These are phyloP conservation scores for Gypsophila paniculata DNA, from an alignment of 179 eudicot species.

Conservation along the genomic window DNA sequence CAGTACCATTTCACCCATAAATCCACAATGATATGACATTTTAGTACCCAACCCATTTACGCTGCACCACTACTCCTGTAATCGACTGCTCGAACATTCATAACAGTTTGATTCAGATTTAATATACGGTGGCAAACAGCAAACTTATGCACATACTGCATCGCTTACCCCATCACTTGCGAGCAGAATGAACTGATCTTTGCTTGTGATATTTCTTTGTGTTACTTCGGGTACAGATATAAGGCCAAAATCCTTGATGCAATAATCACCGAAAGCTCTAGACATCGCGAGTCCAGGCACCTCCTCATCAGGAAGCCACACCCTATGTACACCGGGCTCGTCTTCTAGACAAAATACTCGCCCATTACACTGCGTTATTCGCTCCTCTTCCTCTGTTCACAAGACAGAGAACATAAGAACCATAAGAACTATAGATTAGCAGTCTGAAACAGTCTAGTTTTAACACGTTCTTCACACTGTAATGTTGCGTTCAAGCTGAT, in stretches of 20 bases:
- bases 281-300: slow-evolving; percentile 93
- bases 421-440: background rate
- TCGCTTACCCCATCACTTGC: slow-evolving; percentile 90
- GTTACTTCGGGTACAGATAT: slow-evolving; percentile 88
- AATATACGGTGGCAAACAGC: background rate
- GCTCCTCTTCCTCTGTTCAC: slow-evolving; percentile 79
- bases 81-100: too few relatives aligned
- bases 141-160: background rate
- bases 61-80: background rate
- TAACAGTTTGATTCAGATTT: background rate
- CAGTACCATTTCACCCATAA: background rate
- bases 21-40: background rate
- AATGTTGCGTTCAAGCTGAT: background rate
- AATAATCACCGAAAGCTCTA: slow-evolving; percentile 88
- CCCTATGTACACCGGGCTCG: slow-evolving; percentile 89
- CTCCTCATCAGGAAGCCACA: slow-evolving; percentile 77
- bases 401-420: slow-evolving; percentile 11
- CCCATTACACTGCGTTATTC: slow-evolving; percentile 72
- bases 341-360: slow-evolving; percentile 69
- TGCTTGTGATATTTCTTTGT: slow-evolving; percentile 53
- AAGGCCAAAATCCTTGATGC: slow-evolving; percentile 80
- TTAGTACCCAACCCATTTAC: background rate
- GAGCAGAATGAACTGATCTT: slow-evolving; percentile 77
- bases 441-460: background rate
- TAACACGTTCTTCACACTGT: background rate